Base-by-base conservation (phyloP, 495 filamentous ascomycete genomes). In the Penicillium chermesinum region DNA sequence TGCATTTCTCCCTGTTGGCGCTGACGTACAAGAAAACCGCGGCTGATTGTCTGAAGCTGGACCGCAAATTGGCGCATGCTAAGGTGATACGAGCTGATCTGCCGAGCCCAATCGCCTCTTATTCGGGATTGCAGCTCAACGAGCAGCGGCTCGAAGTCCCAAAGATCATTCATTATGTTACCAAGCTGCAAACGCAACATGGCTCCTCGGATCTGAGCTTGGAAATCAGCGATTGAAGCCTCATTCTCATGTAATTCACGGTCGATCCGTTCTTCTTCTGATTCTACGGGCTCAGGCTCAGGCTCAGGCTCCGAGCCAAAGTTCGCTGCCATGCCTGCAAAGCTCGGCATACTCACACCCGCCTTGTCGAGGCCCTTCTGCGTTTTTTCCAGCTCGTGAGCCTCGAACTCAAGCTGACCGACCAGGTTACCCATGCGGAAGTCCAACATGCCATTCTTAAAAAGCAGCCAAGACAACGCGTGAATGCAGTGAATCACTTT, bases 401-500 rank as follows among this genome's bases (percentile, higher is more conserved):
- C 88, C 54, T 95, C 95, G 56, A 99, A 99, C 62, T 97, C 88
- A 13, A 99, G 77, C 62, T 97, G 90, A 20, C 94, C 94, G 49
- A 99, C 89, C 37, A 99, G 76, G 58, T 99, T 99, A n/a, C 91
- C 94, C 65, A 99, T 97, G 8, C 91, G 82, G 68, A 97, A 96
- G 55, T 88, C 86, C 19, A 96, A 83, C 38, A 99, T 86, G 1
- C 91, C 91, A 61, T 96, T 95, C 39, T 94, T 83, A 69, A 86
- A 96, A 6, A 99, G 79, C 33, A 97, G 72, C 88, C 91, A 99
- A 55, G 91, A 96, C 12, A 97, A 69, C 2, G 94, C 94, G 63
- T 99, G 94, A 48, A 99, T 90, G 65, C 94, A 96, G 68, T 99
- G 93, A 50, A 99, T 97, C 58, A 96, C 94, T 67, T 96, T 99